A percentile compares a stretch with the other conserved stretches of the same genome.
Conservation (phyloP, 2,329 filamentous ascomycete genomes). For the Neodidymelliopsis sp. region DNA sequence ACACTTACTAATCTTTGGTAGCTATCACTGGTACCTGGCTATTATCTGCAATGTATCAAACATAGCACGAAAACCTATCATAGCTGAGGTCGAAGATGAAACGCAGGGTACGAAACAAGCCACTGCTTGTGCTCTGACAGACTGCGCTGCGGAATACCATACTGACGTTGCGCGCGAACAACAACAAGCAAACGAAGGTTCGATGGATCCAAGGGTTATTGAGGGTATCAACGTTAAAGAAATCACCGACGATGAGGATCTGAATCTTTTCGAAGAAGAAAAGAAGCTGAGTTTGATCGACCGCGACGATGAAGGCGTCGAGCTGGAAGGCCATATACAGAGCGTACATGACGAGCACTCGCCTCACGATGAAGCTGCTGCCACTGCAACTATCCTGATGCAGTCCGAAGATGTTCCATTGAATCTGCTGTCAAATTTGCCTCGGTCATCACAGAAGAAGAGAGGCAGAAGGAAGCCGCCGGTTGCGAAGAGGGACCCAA, state of each 20-base stretch:
- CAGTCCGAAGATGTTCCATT: background rate
- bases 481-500: slow-evolving; percentile 40
- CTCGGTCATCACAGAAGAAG: slow-evolving; percentile 19
- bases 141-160: background rate
- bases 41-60: slow-evolving; percentile 89
- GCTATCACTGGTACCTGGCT: slow-evolving; percentile 86
- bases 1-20: slow-evolving; percentile 10
- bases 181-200: background rate
- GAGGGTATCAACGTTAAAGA: background rate
- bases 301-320: slow-evolving; percentile 18
- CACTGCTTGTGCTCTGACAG: background rate
- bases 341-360: background rate
- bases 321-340: background rate
- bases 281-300: slow-evolving; percentile 31
- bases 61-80: slow-evolving; percentile 54
- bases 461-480: slow-evolving; percentile 32
- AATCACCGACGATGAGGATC: slow-evolving; percentile 15
- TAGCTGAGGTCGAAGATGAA: slow-evolving; percentile 17
- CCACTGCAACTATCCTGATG: background rate
- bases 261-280: slow-evolving; percentile 33
- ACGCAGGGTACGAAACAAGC: background rate
- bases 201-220: background rate
- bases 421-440: background rate
- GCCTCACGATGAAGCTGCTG: too few species aligned
- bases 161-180: background rate